These are phyloP conservation scores for Mucor mucedo DNA, from an alignment of 371 early-diverging fungal genomes.

Conservation along the genomic window DNA sequence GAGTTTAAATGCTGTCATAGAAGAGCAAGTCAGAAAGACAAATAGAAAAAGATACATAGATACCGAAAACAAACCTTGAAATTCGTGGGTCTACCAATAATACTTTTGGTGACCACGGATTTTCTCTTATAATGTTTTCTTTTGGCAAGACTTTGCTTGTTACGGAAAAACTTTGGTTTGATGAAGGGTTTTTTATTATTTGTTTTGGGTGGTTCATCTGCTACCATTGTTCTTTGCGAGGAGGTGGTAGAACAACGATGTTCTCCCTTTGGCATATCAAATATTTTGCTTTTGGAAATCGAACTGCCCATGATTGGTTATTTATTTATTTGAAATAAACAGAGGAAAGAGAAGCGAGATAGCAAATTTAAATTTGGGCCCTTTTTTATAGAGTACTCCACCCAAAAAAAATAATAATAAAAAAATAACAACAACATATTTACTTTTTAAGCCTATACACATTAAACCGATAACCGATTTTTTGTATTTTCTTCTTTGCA, in stretches of 20 bases:
- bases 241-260: background rate
- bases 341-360: background rate
- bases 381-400: background rate
- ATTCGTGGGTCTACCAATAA: conserved; percentile 30
- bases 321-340: no score
- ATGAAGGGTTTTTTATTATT: conserved; percentile 5
- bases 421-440: conserved; percentile 1
- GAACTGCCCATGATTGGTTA: background rate
- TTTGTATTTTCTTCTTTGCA: background rate
- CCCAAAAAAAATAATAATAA: background rate
- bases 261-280: background rate
- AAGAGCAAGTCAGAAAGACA: background rate
- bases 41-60: no score
- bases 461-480: no score
- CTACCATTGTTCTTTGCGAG: conserved; percentile 5
- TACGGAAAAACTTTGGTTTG: conserved; percentile 25
- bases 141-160: conserved; percentile 7
- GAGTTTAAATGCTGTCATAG: conserved; percentile 13
- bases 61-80: conserved; percentile 17
- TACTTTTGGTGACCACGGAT: conserved; percentile 23
- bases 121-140: conserved; percentile 9
- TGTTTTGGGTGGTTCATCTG: background rate
- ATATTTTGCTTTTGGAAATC: background rate
- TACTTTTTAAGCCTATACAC: conserved; percentile 5
- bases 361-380: background rate